These are phyloP conservation scores for Candida yuanshanica DNA, from an alignment of 805 yeast genomes.

Conservation along the genomic window DNA sequence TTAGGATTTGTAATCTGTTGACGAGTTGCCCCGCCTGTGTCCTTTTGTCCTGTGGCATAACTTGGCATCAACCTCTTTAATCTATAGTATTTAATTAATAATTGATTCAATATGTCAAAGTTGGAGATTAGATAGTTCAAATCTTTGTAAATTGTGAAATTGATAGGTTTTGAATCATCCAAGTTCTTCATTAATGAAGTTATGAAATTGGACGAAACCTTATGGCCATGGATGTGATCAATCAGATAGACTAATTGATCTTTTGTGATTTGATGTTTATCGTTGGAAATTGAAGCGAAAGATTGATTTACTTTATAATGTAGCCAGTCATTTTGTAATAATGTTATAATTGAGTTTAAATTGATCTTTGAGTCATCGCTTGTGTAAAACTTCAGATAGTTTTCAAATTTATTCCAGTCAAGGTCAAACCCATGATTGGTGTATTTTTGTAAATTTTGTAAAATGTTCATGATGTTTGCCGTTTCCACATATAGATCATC, in stretches of 20 bases:
- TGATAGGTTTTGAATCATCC: slow-evolving; percentile 26
- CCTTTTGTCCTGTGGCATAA: slow-evolving; percentile 3
- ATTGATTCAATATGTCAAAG: slow-evolving; percentile 35
- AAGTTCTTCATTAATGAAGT: slow-evolving; percentile 24
- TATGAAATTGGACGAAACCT: slow-evolving; percentile 32
- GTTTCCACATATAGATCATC: slow-evolving; percentile 29
- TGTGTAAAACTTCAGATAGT: slow-evolving; percentile 14
- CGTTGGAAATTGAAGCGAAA: slow-evolving; percentile 26
- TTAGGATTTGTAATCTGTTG: slow-evolving; percentile 14
- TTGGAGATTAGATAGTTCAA: slow-evolving; percentile 33
- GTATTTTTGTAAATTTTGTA: slow-evolving; percentile 27
- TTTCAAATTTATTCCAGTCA: slow-evolving; percentile 29
- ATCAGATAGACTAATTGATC: slow-evolving; percentile 30
- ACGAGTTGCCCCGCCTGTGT: slow-evolving; percentile 6
- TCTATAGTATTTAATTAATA: slow-evolving; percentile 29
- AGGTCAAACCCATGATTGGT: slow-evolving; percentile 28
- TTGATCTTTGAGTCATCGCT: slow-evolving; percentile 26
- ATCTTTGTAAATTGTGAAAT: slow-evolving; percentile 33
- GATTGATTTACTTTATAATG: slow-evolving; percentile 30
- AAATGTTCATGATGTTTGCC: slow-evolving; percentile 26
- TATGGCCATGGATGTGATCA: slow-evolving; percentile 32
- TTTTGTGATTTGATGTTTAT: slow-evolving; percentile 28
- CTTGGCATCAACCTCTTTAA: slow-evolving; percentile 8
- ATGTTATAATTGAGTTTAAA: slow-evolving; percentile 34
- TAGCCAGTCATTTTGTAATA: slow-evolving; percentile 35